Conservation (phyloP, 1,284 basidiomycete species). For the Leccinum subspadiceum region DNA sequence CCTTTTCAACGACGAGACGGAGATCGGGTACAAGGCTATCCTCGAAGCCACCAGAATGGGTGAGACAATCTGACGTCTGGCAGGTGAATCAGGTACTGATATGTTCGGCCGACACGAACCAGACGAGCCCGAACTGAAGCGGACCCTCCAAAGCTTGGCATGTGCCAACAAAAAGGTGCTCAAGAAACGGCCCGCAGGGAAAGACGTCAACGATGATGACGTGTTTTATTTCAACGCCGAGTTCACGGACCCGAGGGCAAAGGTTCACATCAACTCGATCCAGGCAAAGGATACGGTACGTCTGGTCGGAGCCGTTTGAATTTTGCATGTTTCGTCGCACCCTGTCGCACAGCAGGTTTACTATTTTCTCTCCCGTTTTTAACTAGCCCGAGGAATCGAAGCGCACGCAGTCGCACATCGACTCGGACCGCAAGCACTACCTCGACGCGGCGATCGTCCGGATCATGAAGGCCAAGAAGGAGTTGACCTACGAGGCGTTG, state of each 20-base stretch:
- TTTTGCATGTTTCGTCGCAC: background rate
- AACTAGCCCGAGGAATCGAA: slow-evolving; percentile 80
- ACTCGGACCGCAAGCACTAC: slow-evolving; percentile 82
- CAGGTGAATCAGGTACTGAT: slow-evolving; percentile 7
- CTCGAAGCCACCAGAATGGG: slow-evolving; percentile 73
- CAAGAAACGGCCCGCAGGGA: slow-evolving; percentile 76
- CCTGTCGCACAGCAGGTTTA: background rate
- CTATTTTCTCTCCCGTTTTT: background rate
- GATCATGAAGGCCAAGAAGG: slow-evolving; percentile 91
- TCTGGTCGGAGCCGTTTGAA: background rate
- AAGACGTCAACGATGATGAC: slow-evolving; percentile 79
- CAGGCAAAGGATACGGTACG: slow-evolving; percentile 70
- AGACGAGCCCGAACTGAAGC: slow-evolving; percentile 76
- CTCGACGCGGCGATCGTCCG: slow-evolving; percentile 94
- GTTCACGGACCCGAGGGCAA: slow-evolving; percentile 78
- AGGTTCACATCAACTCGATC: slow-evolving; percentile 94
- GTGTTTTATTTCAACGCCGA: slow-evolving; percentile 76
- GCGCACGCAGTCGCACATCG: slow-evolving; percentile 80
- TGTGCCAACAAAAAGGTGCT: slow-evolving; percentile 90
- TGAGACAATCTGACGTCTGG: slow-evolving; percentile 37
- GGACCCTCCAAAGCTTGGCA: slow-evolving; percentile 90
- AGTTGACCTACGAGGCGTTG: slow-evolving; percentile 73
- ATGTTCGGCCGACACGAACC: background rate
- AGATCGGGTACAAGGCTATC: slow-evolving; percentile 70
- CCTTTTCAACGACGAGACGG: slow-evolving; percentile 79